Evolutionary conservation across 202 grass and related monocot species (phyloP).

Genomic region (Panicum virgatum): DNA sequence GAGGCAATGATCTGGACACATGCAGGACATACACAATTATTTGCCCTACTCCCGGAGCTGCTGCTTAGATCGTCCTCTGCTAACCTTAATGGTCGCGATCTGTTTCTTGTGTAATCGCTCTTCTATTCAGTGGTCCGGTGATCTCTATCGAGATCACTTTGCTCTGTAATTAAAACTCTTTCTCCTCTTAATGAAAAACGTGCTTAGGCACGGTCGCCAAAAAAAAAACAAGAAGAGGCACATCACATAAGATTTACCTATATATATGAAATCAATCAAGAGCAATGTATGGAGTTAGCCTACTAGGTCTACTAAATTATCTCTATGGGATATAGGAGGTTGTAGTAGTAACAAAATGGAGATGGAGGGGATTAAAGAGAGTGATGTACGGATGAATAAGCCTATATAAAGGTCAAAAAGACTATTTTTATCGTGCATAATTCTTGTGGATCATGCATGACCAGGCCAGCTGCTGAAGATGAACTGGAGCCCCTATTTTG

Average conservation of each 20-base stretch:
- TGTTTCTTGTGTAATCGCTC: no score
- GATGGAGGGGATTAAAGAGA: conserved; percentile 14
- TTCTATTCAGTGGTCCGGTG: no score
- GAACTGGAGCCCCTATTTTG: conserved; percentile 34
- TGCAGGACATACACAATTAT: no score
- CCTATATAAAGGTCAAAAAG: conserved; percentile 39
- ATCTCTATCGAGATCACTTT: no score
- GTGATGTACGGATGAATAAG: conserved; percentile 6
- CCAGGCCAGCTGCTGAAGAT: not conserved
- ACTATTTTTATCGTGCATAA: conserved; percentile 46
- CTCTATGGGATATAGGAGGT: conserved; percentile 28
- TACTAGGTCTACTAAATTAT: conserved; percentile 29
- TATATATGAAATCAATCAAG: conserved; percentile 25
- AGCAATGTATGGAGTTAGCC: conserved; percentile 25
- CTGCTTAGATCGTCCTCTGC: no score
- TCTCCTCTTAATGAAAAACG: no score
- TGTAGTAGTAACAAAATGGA: conserved; percentile 30
- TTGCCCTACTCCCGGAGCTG: no score
- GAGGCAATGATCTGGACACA: no score
- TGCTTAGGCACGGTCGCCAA: no score
- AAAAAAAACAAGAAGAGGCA: not conserved
- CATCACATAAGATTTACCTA: not conserved
- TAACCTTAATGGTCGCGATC: no score
- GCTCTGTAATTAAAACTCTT: no score
- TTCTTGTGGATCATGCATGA: conserved; percentile 39